A percentile compares a stretch with the other conserved stretches of the same genome.
Evolutionary conservation across 306 rosid species (phyloP).

Genomic region (Vachellia collinsii): DNA sequence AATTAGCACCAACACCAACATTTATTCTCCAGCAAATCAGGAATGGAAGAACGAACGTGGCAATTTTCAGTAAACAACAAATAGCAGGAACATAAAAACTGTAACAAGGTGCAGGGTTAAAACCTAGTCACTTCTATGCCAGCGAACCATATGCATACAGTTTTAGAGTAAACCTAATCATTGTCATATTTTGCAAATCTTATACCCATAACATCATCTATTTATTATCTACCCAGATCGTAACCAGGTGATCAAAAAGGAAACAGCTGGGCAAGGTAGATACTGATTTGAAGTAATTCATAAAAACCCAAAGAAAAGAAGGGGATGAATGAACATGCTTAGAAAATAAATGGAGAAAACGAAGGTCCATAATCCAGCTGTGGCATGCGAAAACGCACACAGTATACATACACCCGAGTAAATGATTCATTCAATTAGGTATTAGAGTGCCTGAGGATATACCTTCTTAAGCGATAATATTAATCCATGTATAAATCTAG

Average conservation of each 20-base stretch:
- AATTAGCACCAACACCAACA: conserved; percentile 5
- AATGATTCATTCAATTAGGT: conserved; percentile 18
- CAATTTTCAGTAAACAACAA: conserved; percentile 11
- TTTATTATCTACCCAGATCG: background rate
- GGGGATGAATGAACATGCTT: conserved; percentile 21
- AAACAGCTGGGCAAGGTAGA: background rate
- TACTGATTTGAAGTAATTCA: background rate
- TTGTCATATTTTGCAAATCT: conserved; percentile 30
- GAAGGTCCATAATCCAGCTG: conserved; percentile 4
- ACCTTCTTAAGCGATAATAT: conserved; percentile 61
- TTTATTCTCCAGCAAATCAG: conserved; percentile 23
- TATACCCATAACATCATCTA: background rate
- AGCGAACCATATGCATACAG: background rate
- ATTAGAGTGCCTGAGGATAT: conserved; percentile 24
- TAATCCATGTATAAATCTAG: conserved; percentile 56
- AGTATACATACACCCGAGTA: background rate
- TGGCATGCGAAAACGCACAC: background rate
- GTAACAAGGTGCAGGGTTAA: conserved; percentile 6
- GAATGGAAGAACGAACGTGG: background rate
- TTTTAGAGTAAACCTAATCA: background rate
- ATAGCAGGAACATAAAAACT: conserved; percentile 19
- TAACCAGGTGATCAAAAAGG: background rate
- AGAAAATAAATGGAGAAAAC: conserved; percentile 6
- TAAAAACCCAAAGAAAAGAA: conserved; percentile 14
- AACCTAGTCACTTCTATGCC: conserved; percentile 6